Base-by-base conservation (phyloP, 805 yeast genomes). In the Saccharomycopsis sp. region DNA sequence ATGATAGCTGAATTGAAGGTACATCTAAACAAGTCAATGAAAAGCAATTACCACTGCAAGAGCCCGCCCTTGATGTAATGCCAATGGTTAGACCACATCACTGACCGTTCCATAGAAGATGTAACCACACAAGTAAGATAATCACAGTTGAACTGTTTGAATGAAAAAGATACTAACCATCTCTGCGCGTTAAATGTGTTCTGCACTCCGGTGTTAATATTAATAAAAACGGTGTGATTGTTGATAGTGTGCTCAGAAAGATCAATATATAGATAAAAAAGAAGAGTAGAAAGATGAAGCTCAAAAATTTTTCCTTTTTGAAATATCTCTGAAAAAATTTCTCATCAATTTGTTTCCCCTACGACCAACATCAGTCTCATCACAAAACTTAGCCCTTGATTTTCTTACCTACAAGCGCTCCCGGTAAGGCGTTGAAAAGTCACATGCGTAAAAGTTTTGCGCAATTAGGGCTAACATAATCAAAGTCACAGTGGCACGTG, bases 291-390 rank as follows among this genome's bases (percentile, higher is more conserved):
- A 94, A 96, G 89, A 94, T 81, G 99, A 94, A 87, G 82, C 92
- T 83, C 98, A 94, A 80, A 88, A 97, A 76, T 94, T 94, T 84
- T 92, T 98, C 73, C 99, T 99, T 79, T 80, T 91, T 75, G 92
- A 92, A 83, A 92, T 94, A 85, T 94, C 92, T 96, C 99, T 99
- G 84, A 99, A 99, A 97, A 85, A 98, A 98, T 81, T 89, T 94
- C 77, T 86, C 94, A 78, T 94, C 89, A 76, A 91, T 94, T 80
- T 90, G 99, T 82, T 29, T 29, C 37, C 12, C 12, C 37, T n/a
- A n/a, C n/a, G n/a, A n/a, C n/a, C n/a, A n/a, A n/a, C n/a, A n/a
- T n/a, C n/a, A n/a, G n/a, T n/a, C n/a, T n/a, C n/a, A n/a, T n/a
- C n/a, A n/a, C n/a, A n/a, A n/a, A n/a, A n/a, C n/a, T n/a, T n/a